These are phyloP conservation scores for Pseudocercospora fijiensis DNA, from an alignment of 2,329 filamentous ascomycete species.

Conservation along the genomic window DNA sequence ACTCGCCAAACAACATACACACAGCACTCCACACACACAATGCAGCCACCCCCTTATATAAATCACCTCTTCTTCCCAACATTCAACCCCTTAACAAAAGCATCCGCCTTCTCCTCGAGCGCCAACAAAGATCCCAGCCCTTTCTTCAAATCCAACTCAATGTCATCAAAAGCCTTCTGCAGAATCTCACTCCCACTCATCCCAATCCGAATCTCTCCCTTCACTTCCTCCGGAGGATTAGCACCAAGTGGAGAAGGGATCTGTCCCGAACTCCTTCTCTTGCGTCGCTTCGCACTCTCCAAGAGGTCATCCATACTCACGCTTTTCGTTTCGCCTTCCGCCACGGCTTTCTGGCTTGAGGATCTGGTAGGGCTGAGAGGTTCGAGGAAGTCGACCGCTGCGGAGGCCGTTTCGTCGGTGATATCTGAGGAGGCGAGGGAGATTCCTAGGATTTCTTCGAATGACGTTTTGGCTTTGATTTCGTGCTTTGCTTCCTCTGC, in stretches of 20 bases:
- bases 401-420: constrained; percentile 2
- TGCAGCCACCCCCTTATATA: background rate
- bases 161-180: constrained; percentile 30
- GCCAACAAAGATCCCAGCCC: background rate
- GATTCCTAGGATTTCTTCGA: constrained; percentile 32
- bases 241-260: constrained; percentile 31
- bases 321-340: constrained; percentile 27
- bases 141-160: constrained; percentile 31
- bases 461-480: constrained; percentile 26
- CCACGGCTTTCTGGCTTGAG: constrained; percentile 10
- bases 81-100: constrained; percentile 25
- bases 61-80: constrained; percentile 13
- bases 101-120: constrained; percentile 19
- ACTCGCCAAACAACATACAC: background rate
- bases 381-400: constrained; percentile 22
- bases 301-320: constrained; percentile 33
- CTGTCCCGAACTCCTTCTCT: constrained; percentile 28
- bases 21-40: background rate
- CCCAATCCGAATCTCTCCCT: background rate
- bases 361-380: constrained; percentile 17
- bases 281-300: constrained; percentile 31
- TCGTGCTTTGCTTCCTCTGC: constrained; percentile 7
- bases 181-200: background rate
- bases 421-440: constrained; percentile 11
- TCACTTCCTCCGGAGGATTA: constrained; percentile 24